A percentile compares a stretch with the other conserved stretches of the same genome.
These are phyloP conservation scores for Fusarium graminum DNA, from an alignment of 2,329 filamentous ascomycete species.

Conservation along the genomic window DNA sequence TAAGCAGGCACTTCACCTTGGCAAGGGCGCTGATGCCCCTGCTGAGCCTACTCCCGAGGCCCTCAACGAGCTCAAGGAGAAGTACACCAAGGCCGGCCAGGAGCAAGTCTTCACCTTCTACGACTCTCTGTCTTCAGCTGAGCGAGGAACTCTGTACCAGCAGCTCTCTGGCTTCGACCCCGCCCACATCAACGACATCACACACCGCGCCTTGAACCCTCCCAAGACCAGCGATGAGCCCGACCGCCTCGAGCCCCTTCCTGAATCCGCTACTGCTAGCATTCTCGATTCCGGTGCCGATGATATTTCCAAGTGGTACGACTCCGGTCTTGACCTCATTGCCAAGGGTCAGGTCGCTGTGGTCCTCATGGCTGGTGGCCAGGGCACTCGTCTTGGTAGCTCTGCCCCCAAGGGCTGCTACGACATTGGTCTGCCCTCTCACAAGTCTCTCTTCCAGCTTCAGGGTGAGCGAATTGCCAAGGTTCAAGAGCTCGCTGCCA, in stretches of 20 bases:
- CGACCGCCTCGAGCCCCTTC: conserved; percentile 83
- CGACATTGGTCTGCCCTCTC: conserved; percentile 91
- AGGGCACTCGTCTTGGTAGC: conserved; percentile 94
- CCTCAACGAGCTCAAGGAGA: conserved; percentile 76
- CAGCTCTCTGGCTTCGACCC: conserved; percentile 89
- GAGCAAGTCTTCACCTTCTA: conserved; percentile 85
- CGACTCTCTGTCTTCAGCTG: conserved; percentile 78
- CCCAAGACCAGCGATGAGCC: conserved; percentile 70
- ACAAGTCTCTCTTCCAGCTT: conserved; percentile 97
- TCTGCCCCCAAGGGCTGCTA: conserved; percentile 98
- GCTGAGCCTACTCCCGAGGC: conserved; percentile 73
- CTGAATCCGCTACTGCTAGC: conserved; percentile 86
- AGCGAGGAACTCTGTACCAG: conserved; percentile 83
- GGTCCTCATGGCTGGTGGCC: conserved; percentile 96
- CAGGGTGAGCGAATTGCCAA: conserved; percentile 94
- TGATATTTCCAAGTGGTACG: conserved; percentile 87
- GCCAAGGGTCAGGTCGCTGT: conserved; percentile 83
- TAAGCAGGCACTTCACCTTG: conserved; percentile 59
- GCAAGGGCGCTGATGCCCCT: conserved; percentile 50
- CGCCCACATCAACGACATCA: conserved; percentile 87
- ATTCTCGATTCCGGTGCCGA: conserved; percentile 87
- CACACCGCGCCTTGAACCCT: conserved; percentile 84
- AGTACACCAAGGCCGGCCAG: conserved; percentile 81
- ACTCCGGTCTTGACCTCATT: conserved; percentile 83
- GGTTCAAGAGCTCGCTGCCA: conserved; percentile 82